Conservation (phyloP, 768 basidiomycete genomes). For the Sporobolomyces pararoseus region DNA sequence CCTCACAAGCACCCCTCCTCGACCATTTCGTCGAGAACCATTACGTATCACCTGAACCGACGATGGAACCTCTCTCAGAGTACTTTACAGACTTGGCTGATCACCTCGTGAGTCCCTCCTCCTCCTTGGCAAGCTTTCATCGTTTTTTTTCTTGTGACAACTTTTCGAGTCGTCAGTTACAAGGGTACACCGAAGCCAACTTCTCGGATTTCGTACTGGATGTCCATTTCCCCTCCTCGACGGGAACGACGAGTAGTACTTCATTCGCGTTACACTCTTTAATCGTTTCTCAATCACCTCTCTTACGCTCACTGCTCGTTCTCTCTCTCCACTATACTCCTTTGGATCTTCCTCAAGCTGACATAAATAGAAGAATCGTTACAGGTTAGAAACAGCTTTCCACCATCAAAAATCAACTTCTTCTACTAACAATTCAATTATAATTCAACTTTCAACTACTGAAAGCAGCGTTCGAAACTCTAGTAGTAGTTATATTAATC, state of each 20-base stretch:
- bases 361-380: no score
- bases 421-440: no score
- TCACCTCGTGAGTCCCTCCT: constrained; percentile 6
- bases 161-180: neutral
- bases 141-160: neutral
- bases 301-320: constrained; percentile 7
- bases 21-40: no score
- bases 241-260: neutral
- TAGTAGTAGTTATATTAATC: no score
- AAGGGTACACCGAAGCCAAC: neutral
- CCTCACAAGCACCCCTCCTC: no score
- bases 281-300: constrained; percentile 13
- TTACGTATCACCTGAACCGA: no score
- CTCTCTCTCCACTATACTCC: neutral
- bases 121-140: neutral
- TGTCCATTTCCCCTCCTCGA: neutral
- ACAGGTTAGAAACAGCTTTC: no score
- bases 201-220: constrained; percentile 7
- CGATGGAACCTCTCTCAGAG: no score
- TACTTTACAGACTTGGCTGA: constrained; percentile 6
- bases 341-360: no score
- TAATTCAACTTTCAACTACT: no score
- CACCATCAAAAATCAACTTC: no score
- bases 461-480: neutral
- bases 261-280: constrained; percentile 2